Evolutionary conservation across 2,329 filamentous ascomycete species (phyloP).

Genomic region (Penicillium sp.): DNA sequence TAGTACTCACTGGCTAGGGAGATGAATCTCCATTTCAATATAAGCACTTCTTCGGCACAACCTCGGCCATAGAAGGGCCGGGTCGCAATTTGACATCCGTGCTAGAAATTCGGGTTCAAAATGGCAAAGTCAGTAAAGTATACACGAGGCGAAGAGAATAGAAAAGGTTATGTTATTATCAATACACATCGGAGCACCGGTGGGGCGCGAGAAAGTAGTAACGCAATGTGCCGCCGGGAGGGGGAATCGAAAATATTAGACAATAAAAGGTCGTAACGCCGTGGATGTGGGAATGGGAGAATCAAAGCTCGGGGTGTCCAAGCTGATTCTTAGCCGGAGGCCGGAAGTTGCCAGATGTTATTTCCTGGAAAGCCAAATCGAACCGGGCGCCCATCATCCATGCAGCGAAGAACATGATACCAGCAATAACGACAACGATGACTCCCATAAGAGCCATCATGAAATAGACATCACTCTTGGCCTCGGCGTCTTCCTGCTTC

Average conservation of each 20-base stretch:
- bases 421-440: slow-evolving; percentile 71
- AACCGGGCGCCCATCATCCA: slow-evolving; percentile 81
- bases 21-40: slow-evolving; percentile 48
- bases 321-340: slow-evolving; percentile 31
- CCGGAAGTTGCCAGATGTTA: slow-evolving; percentile 51
- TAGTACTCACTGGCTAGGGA: slow-evolving; percentile 44
- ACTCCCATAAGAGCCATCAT: slow-evolving; percentile 68
- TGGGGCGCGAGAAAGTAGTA: slow-evolving; percentile 22
- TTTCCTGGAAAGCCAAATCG: slow-evolving; percentile 63
- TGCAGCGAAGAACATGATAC: slow-evolving; percentile 74
- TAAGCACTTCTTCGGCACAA: slow-evolving; percentile 99
- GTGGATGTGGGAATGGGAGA: slow-evolving; percentile 22
- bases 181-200: slow-evolving; percentile 32
- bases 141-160: slow-evolving; percentile 4
- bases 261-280: slow-evolving; percentile 34
- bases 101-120: slow-evolving; percentile 53
- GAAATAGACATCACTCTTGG: slow-evolving; percentile 57
- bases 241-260: slow-evolving; percentile 27
- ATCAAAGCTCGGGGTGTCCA: slow-evolving; percentile 43
- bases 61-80: slow-evolving; percentile 75
- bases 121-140: not conserved
- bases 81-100: slow-evolving; percentile 99
- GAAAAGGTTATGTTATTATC: slow-evolving; percentile 32
- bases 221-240: slow-evolving; percentile 31
- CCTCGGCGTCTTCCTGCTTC: slow-evolving; percentile 48